These are phyloP conservation scores for Chaetomium cochliodes DNA, from an alignment of 495 filamentous ascomycete genomes.

Conservation along the genomic window DNA sequence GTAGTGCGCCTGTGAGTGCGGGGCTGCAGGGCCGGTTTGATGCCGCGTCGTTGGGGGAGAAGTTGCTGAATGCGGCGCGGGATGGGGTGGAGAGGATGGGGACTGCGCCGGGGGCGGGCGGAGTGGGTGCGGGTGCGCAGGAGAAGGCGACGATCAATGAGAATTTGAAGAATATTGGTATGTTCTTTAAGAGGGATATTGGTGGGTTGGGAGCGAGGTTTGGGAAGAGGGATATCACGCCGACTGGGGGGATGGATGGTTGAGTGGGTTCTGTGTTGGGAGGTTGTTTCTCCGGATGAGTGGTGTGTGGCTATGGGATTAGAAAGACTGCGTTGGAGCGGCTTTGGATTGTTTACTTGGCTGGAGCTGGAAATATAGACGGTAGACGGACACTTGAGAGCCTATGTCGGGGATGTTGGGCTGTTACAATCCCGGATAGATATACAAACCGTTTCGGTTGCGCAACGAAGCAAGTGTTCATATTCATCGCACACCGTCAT, in stretches of 20 bases:
- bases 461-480: too few species aligned
- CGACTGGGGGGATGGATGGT: constrained; percentile 26
- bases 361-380: neutral
- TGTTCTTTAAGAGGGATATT: constrained; percentile 90
- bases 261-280: neutral
- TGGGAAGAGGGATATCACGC: constrained; percentile 48
- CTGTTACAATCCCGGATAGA: neutral
- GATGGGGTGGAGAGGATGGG: constrained; percentile 89
- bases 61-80: constrained; percentile 74
- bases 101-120: constrained; percentile 44
- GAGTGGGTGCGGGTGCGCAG: constrained; percentile 68
- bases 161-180: constrained; percentile 91
- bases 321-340: neutral
- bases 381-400: neutral
- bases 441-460: too few species aligned
- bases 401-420: neutral
- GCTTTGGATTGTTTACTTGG: neutral
- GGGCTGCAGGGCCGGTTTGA: constrained; percentile 69
- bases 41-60: constrained; percentile 70
- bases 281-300: too few species aligned
- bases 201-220: constrained; percentile 78
- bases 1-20: constrained; percentile 37
- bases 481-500: too few species aligned
- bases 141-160: constrained; percentile 69
- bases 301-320: neutral